These are phyloP conservation scores for Trichoderma sp. DNA, from an alignment of 2,329 filamentous ascomycete species.

Conservation along the genomic window DNA sequence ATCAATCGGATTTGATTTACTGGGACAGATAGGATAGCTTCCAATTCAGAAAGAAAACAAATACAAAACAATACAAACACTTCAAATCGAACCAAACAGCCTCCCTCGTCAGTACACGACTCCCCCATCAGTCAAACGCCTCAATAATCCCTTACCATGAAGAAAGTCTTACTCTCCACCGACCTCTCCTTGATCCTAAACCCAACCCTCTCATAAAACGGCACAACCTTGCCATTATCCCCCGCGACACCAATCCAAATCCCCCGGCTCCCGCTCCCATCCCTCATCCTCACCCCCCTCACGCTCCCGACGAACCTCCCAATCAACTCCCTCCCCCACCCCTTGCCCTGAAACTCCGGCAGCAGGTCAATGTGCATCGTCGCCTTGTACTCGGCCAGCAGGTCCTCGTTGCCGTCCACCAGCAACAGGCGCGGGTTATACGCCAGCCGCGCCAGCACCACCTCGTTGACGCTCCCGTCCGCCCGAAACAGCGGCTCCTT, in stretches of 20 bases:
- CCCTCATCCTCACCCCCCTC: slow-evolving; percentile 29
- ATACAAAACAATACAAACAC: neutral
- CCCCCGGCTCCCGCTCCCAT: slow-evolving; percentile 36
- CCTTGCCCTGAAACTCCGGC: slow-evolving; percentile 45
- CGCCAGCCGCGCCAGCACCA: slow-evolving; percentile 46
- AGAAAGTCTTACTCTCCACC: slow-evolving; percentile 42
- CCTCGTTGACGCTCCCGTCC: slow-evolving; percentile 35
- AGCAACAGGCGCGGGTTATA: slow-evolving; percentile 48
- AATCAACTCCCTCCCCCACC: slow-evolving; percentile 50
- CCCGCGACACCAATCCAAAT: slow-evolving; percentile 49
- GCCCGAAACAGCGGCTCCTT: slow-evolving; percentile 40
- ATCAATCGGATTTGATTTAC: neutral
- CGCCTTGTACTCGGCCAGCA: slow-evolving; percentile 43
- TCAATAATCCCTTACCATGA: slow-evolving; percentile 46
- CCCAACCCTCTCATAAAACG: slow-evolving; percentile 52
- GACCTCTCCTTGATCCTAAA: slow-evolving; percentile 46
- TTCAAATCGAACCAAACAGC: neutral
- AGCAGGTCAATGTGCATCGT: slow-evolving; percentile 56
- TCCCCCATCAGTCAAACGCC: neutral
- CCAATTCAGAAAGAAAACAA: neutral
- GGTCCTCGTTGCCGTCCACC: slow-evolving; percentile 40
- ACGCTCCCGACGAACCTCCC: slow-evolving; percentile 47
- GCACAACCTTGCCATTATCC: slow-evolving; percentile 52
- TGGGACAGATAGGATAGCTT: slow-evolving; percentile 13
- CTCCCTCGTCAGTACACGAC: neutral